Conservation (phyloP, 2,329 filamentous ascomycete species). For the Penicillium brasilianum region DNA sequence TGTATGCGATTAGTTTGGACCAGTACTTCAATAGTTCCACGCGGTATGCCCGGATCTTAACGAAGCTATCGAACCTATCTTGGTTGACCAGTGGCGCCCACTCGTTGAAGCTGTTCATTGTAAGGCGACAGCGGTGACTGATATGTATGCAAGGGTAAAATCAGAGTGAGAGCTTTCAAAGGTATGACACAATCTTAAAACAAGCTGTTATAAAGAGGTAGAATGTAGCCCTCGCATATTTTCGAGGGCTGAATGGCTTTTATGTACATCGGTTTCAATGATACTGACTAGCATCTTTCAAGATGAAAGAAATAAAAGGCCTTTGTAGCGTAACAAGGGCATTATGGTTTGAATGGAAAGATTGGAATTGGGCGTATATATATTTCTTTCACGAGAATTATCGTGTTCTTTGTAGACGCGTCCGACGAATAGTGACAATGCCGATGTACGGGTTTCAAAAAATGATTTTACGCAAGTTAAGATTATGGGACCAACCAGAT, state of each 20-base stretch:
- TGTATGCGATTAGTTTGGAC: neutral
- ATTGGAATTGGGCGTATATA: neutral
- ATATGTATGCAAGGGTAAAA: no score
- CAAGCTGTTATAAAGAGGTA: neutral
- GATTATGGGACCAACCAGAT: no score
- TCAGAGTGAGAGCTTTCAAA: neutral
- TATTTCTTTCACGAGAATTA: neutral
- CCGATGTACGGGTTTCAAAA: neutral
- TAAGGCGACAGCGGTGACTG: neutral
- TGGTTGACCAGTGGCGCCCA: neutral
- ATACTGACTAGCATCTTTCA: neutral
- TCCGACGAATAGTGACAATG: neutral
- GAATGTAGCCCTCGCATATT: neutral
- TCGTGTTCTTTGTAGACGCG: neutral
- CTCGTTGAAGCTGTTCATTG: neutral
- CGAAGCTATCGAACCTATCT: neutral
- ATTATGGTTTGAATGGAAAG: neutral
- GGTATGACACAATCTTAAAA: neutral
- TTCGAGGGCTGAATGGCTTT: neutral
- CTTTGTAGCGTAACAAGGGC: neutral
- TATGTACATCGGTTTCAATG: neutral
- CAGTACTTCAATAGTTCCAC: constrained; percentile 1
- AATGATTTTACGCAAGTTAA: neutral
- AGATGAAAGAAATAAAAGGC: neutral
- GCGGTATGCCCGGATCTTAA: neutral